Evolutionary conservation across 2,329 filamentous ascomycete genomes (phyloP).

Genomic region (Pyricularia grisea): DNA sequence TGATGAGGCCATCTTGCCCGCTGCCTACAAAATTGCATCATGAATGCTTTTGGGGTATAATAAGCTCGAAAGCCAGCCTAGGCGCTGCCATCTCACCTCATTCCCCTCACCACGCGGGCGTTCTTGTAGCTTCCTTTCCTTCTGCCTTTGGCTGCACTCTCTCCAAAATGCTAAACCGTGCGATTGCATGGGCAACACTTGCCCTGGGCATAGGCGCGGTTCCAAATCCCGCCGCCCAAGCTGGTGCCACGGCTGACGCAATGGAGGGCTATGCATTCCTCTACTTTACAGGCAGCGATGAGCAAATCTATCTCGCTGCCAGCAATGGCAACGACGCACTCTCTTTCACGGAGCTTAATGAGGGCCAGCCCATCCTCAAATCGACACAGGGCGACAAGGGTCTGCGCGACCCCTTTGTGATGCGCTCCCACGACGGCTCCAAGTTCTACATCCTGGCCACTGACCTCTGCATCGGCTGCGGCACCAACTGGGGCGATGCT

Average conservation of each 20-base stretch:
- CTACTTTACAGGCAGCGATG: conserved; percentile 36
- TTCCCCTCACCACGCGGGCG: no score
- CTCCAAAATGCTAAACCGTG: background rate
- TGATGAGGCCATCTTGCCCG: background rate
- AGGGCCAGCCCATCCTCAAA: conserved; percentile 23
- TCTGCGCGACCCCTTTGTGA: conserved; percentile 30
- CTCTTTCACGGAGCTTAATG: conserved; percentile 28
- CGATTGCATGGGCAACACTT: background rate
- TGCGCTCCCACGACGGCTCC: conserved; percentile 25
- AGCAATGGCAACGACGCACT: conserved; percentile 30
- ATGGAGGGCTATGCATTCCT: conserved; percentile 39
- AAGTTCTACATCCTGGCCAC: conserved; percentile 30
- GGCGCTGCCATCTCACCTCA: no score
- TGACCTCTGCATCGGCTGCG: conserved; percentile 25
- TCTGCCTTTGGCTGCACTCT: background rate
- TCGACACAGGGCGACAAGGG: conserved; percentile 28
- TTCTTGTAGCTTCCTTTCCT: no score
- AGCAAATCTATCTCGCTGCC: conserved; percentile 27
- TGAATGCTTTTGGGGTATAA: no score
- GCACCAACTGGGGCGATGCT: conserved; percentile 14
- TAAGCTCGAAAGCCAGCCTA: no score
- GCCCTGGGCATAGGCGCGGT: background rate
- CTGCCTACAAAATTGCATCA: no score
- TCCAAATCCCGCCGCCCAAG: background rate
- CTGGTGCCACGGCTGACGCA: background rate